Percentiles rank a stretch among this genome's conserved stretches.
Evolutionary conservation across 371 early-diverging fungal species (phyloP).

Genomic region (Apophysomyces elegans): DNA sequence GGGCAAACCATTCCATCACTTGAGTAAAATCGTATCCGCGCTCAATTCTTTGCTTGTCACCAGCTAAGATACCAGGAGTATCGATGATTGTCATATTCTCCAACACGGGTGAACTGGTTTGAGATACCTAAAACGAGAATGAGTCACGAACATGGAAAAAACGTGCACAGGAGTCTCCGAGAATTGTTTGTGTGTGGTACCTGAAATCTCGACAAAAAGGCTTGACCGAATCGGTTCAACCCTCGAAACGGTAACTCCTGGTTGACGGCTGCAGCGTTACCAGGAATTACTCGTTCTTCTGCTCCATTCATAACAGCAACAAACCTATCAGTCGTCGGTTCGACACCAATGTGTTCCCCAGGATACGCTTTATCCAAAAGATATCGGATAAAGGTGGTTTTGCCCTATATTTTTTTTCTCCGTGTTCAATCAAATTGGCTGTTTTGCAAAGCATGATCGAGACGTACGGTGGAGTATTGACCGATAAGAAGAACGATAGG

Average conservation of each 20-base stretch:
- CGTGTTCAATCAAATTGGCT: neutral
- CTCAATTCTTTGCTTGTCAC: slow-evolving; percentile 81
- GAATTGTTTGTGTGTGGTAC: slow-evolving; percentile 26
- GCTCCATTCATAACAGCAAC: slow-evolving; percentile 83
- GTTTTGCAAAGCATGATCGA: neutral
- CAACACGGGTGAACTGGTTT: slow-evolving; percentile 73
- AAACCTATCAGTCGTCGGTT: slow-evolving; percentile 88
- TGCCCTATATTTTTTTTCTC: slow-evolving; percentile 56
- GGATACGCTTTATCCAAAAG: slow-evolving; percentile 85
- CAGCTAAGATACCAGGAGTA: slow-evolving; percentile 88
- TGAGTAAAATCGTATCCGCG: slow-evolving; percentile 85
- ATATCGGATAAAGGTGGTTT: slow-evolving; percentile 86
- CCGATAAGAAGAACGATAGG: slow-evolving; percentile 87
- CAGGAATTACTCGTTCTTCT: slow-evolving; percentile 77
- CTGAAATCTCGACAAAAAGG: slow-evolving; percentile 84
- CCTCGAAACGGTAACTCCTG: slow-evolving; percentile 82
- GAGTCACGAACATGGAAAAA: neutral
- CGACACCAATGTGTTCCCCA: slow-evolving; percentile 88
- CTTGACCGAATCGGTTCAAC: slow-evolving; percentile 77
- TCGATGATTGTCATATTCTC: slow-evolving; percentile 86
- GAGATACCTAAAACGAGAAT: slow-evolving; percentile 58
- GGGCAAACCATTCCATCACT: slow-evolving; percentile 89
- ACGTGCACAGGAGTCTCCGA: neutral
- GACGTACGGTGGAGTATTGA: slow-evolving; percentile 78
- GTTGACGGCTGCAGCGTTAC: slow-evolving; percentile 88